phyloP scores from a whole-genome alignment of 2,329 filamentous ascomycete genomes.

The Ophiostoma sp. region DNA sequence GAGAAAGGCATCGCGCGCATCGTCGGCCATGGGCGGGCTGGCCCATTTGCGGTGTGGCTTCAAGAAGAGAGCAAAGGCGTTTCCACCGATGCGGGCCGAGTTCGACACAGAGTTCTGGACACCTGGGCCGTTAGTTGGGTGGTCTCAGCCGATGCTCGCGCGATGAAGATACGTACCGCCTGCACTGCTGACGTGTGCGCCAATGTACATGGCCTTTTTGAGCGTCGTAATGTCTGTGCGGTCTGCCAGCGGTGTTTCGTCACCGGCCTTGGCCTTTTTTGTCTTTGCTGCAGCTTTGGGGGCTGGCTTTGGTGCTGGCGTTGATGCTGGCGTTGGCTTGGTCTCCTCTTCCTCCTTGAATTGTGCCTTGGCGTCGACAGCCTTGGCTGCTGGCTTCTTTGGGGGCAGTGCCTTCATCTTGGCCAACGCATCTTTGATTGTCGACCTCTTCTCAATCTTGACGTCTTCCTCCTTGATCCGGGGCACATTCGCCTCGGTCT shows the following conservation, averaged over 20 bases:
- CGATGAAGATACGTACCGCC: slow-evolving; percentile 45
- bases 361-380: neutral
- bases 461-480: slow-evolving; percentile 20
- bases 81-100: slow-evolving; percentile 74
- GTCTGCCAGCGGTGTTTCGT: slow-evolving; percentile 50
- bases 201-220: slow-evolving; percentile 66
- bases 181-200: slow-evolving; percentile 85
- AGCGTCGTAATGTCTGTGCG: slow-evolving; percentile 61
- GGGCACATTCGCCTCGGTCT: slow-evolving; percentile 21
- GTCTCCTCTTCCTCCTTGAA: neutral
- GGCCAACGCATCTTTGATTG: neutral
- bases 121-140: slow-evolving; percentile 44
- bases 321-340: neutral
- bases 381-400: slow-evolving; percentile 8
- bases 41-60: slow-evolving; percentile 96
- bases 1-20: slow-evolving; percentile 64
- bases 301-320: neutral
- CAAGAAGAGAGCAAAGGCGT: slow-evolving; percentile 89
- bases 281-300: neutral
- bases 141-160: neutral
- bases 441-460: slow-evolving; percentile 34
- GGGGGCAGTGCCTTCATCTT: slow-evolving; percentile 5
- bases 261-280: slow-evolving; percentile 42
- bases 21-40: slow-evolving; percentile 67
- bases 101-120: slow-evolving; percentile 85